Conservation (phyloP, 139 green algal genomes). For the Mychonastes homosphaera region DNA sequence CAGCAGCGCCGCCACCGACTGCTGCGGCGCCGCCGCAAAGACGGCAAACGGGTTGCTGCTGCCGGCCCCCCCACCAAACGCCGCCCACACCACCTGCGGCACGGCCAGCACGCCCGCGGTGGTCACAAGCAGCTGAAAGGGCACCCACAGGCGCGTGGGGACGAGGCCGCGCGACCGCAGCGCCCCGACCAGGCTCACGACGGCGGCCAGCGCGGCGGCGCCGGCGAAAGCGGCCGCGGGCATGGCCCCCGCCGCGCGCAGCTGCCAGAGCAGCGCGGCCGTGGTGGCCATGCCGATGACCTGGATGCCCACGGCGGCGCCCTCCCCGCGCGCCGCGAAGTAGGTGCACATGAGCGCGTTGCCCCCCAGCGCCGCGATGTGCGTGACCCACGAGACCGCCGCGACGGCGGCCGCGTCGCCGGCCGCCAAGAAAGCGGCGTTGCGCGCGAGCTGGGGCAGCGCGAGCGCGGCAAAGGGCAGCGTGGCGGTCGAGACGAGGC, state of each 20-base stretch:
- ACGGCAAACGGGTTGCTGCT: too few species aligned
- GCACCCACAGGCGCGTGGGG: constrained; percentile 7
- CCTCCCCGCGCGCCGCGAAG: constrained; percentile 55
- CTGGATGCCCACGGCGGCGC: constrained; percentile 53
- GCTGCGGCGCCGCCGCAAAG: too few species aligned
- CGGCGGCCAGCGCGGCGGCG: constrained; percentile 2
- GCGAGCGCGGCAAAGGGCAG: constrained; percentile 53
- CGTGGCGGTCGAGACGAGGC: constrained; percentile 32
- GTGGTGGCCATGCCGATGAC: constrained; percentile 60
- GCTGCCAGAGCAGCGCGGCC: constrained; percentile 60
- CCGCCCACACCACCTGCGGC: constrained; percentile 15
- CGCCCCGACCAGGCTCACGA: background rate
- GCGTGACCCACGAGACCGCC: constrained; percentile 56
- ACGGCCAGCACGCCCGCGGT: constrained; percentile 10
- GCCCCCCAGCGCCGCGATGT: constrained; percentile 45
- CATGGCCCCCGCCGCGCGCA: constrained; percentile 23
- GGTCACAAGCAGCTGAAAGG: constrained; percentile 11
- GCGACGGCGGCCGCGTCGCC: constrained; percentile 40
- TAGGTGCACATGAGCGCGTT: constrained; percentile 68
- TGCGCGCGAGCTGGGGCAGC: constrained; percentile 67
- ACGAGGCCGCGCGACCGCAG: constrained; percentile 13
- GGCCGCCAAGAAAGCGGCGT: constrained; percentile 35
- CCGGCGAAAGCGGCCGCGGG: constrained; percentile 12
- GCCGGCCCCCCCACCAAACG: constrained; percentile 1
- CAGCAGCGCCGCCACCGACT: too few species aligned